Evolutionary conservation across 257 asterid genomes (phyloP).

Genomic region (Osmanthus fragrans): DNA sequence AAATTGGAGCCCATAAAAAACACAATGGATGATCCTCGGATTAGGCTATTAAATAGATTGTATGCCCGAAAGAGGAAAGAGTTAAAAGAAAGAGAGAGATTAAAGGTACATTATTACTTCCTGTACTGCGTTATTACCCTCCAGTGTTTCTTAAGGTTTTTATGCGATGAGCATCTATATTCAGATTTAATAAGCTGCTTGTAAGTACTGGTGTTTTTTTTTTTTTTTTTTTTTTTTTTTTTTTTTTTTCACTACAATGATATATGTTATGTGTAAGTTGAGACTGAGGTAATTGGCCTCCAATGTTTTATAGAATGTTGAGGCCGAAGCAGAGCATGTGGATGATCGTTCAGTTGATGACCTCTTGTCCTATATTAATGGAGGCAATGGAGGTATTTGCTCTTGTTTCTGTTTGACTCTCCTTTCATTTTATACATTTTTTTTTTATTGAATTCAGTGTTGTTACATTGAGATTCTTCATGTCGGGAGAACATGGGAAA

Average conservation of each 20-base stretch:
- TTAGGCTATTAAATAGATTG: slow-evolving; percentile 81
- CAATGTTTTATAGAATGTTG: slow-evolving; percentile 55
- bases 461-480: background rate
- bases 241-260: background rate
- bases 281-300: slow-evolving; percentile 31
- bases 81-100: slow-evolving; percentile 72
- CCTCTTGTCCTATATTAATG: slow-evolving; percentile 84
- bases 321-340: slow-evolving; percentile 74
- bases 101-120: slow-evolving; percentile 51
- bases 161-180: slow-evolving; percentile 16
- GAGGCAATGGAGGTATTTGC: slow-evolving; percentile 63
- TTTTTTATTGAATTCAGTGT: background rate
- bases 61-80: slow-evolving; percentile 95
- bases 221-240: too few relatives aligned
- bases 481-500: background rate
- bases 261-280: slow-evolving; percentile 20
- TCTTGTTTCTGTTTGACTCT: slow-evolving; percentile 4
- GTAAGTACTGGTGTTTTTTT: slow-evolving; percentile 8
- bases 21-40: slow-evolving; percentile 91
- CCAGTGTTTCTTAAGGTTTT: slow-evolving; percentile 18
- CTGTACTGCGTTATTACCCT: slow-evolving; percentile 18
- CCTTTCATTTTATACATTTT: slow-evolving; percentile 2
- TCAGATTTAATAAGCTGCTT: slow-evolving; percentile 27
- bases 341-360: slow-evolving; percentile 97
- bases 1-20: slow-evolving; percentile 94